Evolutionary conservation across 2,329 filamentous ascomycete genomes (phyloP).

Genomic region (Paradendryphiella salina): DNA sequence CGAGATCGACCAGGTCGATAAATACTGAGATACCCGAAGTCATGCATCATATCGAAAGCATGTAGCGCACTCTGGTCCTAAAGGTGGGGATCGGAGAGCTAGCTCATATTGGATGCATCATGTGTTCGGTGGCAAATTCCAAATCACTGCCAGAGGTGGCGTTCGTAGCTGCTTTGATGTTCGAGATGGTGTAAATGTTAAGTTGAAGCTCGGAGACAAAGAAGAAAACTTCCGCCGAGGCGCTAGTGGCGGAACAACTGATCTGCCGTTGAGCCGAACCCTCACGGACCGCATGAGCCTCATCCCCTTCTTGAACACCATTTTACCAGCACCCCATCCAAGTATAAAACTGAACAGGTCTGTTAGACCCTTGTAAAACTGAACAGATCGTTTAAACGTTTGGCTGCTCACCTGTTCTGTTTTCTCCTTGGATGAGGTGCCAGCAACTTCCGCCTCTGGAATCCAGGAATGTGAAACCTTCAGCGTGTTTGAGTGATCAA

Average conservation of each 20-base stretch:
- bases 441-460: constrained; percentile 10
- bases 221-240: constrained; percentile 3
- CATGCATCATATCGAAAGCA: background rate
- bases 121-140: no score
- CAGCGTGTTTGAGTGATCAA: constrained; percentile 8
- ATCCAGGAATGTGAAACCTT: background rate
- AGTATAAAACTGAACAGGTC: no score
- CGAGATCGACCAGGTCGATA: background rate
- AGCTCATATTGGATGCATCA: background rate
- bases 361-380: no score
- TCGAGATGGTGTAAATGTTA: background rate
- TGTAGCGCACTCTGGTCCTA: background rate
- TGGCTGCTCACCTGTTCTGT: no score
- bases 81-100: background rate
- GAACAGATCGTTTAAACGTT: no score
- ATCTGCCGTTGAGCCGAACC: background rate
- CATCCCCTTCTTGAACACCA: background rate
- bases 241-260: constrained; percentile 7
- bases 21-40: background rate
- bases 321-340: no score
- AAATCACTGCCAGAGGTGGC: background rate
- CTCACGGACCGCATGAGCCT: background rate
- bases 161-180: background rate
- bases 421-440: no score
- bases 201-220: constrained; percentile 4